Base-by-base conservation (phyloP, 768 basidiomycete species). In the Rhizopogon vinicolor region DNA sequence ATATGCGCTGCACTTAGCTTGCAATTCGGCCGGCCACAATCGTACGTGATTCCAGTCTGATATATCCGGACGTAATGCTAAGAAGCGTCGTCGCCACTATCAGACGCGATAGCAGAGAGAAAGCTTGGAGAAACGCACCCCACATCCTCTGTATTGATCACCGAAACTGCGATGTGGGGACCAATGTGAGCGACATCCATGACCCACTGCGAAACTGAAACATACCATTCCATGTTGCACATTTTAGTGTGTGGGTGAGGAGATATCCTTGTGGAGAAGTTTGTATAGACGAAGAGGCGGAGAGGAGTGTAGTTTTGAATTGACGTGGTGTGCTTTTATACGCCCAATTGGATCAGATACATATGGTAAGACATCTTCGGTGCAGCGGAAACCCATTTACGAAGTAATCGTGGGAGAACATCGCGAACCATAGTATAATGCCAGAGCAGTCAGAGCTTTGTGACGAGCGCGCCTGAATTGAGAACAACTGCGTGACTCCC, bases 21-120 rank as follows among this genome's bases (percentile, higher is more conserved):
- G 68, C 86, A 89, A 19, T 63, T 65, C 5, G 72, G 68, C 33
- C 68, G 71, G 39, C 71, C 68, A 63, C 87, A 89, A 65, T 89
- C 86, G 51, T 66, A 68, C 53, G 69, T 78, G 54, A 75, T 70
- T 35, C 88, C 87, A 0, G 84, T 81, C 60, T 85, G 83, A 61
- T 87, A 89, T 28, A 75, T 62, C 39, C 75, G 74, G 46, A 86
- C 75, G 66, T 85, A 87, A 68, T 87, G 85, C 87, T 88, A 62
- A 45, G 39, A 25, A 25, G 19, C 7, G 46, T 19, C 19, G 28
- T 42, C 41, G 44, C 41, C 12, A 50, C 54, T 5, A n/a, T 49
- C 51, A 56, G 55, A 44, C 42, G 46, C 53, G 53, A 52, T 35
- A 31, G 18, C 29, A n/a, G 41, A 18, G n/a, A 40, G 29, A 46